These are phyloP conservation scores for Cochlearia excelsa DNA, from an alignment of 345 rosid genomes.

Conservation along the genomic window DNA sequence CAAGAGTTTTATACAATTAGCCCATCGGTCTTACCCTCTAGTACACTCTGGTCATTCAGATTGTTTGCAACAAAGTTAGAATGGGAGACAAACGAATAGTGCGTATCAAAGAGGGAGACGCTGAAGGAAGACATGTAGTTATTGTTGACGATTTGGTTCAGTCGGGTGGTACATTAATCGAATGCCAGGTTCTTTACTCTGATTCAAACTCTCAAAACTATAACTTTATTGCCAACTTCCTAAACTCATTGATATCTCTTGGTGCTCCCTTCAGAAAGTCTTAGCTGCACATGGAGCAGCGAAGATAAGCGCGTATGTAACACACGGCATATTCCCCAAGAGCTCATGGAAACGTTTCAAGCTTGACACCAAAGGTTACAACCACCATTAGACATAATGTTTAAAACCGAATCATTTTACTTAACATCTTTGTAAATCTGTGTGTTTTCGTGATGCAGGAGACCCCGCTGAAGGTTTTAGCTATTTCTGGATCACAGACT, in stretches of 20 bases:
- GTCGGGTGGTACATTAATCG: slow-evolving; percentile 87
- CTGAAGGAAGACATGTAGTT: slow-evolving; percentile 82
- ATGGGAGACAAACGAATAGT: slow-evolving; percentile 84
- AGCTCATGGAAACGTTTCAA: slow-evolving; percentile 85
- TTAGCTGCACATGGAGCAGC: slow-evolving; percentile 93
- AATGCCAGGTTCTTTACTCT: slow-evolving; percentile 74
- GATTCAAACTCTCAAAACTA: slow-evolving; percentile 16
- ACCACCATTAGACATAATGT: slow-evolving; percentile 5
- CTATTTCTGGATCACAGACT: slow-evolving; percentile 97
- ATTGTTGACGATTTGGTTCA: slow-evolving; percentile 97
- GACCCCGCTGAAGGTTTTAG: slow-evolving; percentile 61
- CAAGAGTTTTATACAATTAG: no score
- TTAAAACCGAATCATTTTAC: neutral
- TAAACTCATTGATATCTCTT: neutral
- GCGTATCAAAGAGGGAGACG: slow-evolving; percentile 88
- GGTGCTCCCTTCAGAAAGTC: slow-evolving; percentile 52
- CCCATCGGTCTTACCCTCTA: neutral
- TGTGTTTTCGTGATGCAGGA: slow-evolving; percentile 42
- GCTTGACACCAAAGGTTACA: slow-evolving; percentile 73
- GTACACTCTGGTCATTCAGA: slow-evolving; percentile 39
- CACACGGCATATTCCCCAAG: slow-evolving; percentile 94
- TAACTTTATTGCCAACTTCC: neutral
- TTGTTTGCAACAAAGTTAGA: slow-evolving; percentile 92
- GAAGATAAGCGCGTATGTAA: slow-evolving; percentile 86
- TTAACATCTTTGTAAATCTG: neutral